Conservation (phyloP, 345 rosid species). For the Chamaenerion angustifolium region DNA sequence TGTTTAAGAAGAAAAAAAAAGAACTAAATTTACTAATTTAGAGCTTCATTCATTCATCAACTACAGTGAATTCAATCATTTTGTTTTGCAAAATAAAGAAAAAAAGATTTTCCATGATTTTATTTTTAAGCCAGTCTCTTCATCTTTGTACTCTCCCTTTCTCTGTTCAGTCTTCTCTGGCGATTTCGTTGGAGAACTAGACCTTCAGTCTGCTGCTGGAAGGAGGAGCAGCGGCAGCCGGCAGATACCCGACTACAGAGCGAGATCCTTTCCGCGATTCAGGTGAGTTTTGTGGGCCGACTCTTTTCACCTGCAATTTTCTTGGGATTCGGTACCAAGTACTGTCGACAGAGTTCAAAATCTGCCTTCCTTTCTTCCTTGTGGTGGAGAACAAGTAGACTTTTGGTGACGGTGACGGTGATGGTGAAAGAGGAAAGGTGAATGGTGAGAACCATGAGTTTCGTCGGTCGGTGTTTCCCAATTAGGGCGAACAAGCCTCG, state of each 20-base stretch:
- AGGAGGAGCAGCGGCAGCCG: no score
- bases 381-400: not conserved
- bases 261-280: not conserved
- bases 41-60: no score
- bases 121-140: no score
- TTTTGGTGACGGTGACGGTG: not conserved
- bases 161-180: not conserved
- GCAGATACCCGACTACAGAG: no score
- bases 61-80: no score
- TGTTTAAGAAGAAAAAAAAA: no score
- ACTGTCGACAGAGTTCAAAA: not conserved
- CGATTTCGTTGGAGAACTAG: no score
- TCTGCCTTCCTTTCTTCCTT: not conserved
- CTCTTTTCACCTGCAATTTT: not conserved
- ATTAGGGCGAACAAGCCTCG: conserved; percentile 13
- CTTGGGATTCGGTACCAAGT: not conserved
- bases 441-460: conserved; percentile 1
- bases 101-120: not conserved
- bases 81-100: no score
- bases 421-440: not conserved
- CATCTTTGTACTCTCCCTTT: not conserved
- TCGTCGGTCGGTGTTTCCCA: conserved; percentile 7
- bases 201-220: no score
- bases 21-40: no score
- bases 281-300: not conserved